Conservation (phyloP, 257 asterid species). For the Nicotiana attenuata region DNA sequence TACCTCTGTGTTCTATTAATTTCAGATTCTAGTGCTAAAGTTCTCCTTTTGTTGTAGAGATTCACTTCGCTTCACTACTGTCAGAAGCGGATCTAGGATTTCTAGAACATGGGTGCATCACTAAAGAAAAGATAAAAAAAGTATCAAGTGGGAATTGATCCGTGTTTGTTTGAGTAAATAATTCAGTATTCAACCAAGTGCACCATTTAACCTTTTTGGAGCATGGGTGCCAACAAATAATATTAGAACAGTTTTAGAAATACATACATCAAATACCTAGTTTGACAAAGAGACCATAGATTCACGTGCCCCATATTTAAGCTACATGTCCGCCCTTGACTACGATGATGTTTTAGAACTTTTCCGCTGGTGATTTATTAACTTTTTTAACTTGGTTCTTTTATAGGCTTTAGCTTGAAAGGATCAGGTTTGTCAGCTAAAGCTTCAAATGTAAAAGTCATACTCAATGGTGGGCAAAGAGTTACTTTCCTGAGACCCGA, state of each 20-base stretch:
- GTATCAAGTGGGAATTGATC: no score
- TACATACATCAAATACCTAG: no score
- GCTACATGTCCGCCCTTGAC: neutral
- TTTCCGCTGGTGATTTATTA: neutral
- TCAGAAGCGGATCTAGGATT: no score
- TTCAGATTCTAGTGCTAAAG: neutral
- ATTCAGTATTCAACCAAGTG: no score
- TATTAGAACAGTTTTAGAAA: no score
- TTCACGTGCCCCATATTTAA: no score
- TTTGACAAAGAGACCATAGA: no score
- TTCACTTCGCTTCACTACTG: neutral
- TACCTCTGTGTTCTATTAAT: neutral
- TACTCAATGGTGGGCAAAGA: slow-evolving; percentile 83
- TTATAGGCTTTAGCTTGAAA: slow-evolving; percentile 48
- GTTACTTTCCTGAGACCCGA: slow-evolving; percentile 77
- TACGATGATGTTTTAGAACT: neutral
- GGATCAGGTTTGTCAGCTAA: slow-evolving; percentile 78
- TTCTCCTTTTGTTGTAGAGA: neutral
- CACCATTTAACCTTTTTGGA: no score
- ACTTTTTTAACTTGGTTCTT: neutral
- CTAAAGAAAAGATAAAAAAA: no score
- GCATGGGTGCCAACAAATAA: no score
- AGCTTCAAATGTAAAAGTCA: slow-evolving; percentile 60
- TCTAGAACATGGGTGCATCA: no score
- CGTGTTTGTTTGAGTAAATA: no score